These are phyloP conservation scores for Neotropicomus parvogracilis DNA, from an alignment of 1,284 basidiomycete genomes.

Conservation along the genomic window DNA sequence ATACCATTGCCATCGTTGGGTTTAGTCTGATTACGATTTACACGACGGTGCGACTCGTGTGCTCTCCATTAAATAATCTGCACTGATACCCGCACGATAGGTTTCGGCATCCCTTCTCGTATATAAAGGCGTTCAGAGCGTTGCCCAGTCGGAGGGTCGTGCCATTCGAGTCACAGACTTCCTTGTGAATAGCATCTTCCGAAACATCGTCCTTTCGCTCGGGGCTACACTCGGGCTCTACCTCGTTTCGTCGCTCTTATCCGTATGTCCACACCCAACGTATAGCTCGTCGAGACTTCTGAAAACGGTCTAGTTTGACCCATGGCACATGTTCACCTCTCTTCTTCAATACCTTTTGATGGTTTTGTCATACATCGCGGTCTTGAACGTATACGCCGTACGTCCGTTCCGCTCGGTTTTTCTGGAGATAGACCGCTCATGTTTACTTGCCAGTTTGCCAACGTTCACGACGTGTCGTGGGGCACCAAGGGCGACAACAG, in stretches of 20 bases:
- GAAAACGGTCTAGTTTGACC: constrained; percentile 60
- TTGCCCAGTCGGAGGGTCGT: constrained; percentile 46
- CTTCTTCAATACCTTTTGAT: constrained; percentile 91
- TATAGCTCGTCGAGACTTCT: constrained; percentile 1
- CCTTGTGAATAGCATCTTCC: constrained; percentile 76
- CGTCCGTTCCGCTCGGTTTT: constrained; percentile 30
- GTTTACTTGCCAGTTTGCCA: constrained; percentile 59
- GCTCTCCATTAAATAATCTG: background rate
- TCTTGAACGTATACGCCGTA: constrained; percentile 86
- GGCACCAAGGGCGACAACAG: constrained; percentile 91
- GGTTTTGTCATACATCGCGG: constrained; percentile 89
- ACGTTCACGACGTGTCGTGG: constrained; percentile 88
- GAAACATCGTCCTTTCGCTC: constrained; percentile 82
- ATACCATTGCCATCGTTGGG: constrained; percentile 77
- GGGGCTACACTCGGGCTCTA: constrained; percentile 87
- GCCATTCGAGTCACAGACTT: constrained; percentile 52
- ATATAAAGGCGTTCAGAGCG: constrained; percentile 68
- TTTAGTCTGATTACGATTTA: constrained; percentile 89
- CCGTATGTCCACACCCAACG: constrained; percentile 54
- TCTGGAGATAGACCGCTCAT: constrained; percentile 5
- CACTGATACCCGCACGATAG: constrained; percentile 37
- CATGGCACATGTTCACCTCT: constrained; percentile 92
- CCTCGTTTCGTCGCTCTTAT: constrained; percentile 73
- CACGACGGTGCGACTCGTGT: constrained; percentile 70
- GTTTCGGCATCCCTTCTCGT: constrained; percentile 76